Evolutionary conservation across 2,329 filamentous ascomycete species (phyloP), one percentile per base, ranked within the genome.

Genomic region (Orbilia brochopaga): DNA sequence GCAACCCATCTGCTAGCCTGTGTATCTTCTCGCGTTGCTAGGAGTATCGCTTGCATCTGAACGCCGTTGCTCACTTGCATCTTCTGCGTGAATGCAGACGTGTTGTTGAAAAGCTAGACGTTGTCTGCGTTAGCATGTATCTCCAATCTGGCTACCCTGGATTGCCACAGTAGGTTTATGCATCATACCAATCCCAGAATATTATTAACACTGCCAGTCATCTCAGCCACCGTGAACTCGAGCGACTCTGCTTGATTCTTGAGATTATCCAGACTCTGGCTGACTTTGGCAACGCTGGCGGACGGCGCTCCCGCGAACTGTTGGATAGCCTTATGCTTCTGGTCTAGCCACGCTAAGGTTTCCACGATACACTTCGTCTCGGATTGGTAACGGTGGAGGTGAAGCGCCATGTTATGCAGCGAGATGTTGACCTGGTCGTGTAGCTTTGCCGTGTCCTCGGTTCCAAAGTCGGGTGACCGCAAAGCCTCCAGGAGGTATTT

Each of bases 11-110:
- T 24, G 21, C 21, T 32, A 13, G 27, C 46, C 17, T 50, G n/a
- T 6, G 46, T 52, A 15, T 52, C 48, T 52, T 52, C 48, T n/a
- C 27, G 48, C 48, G n/a, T 52, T 10, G 48, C 48, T 19, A 24
- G 21, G 2, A 52, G 48, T 17, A 52, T 24, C 3, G 21, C 21
- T 19, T 52, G 48, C 48, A 52, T 52, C 19, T 52, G 48, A 32
- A 52, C 21, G 2, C 48, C 48, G 19, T 52, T 52, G 13, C 21
- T 24, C 4, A 52, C 48, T 19, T 24, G 37, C 37, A 42, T 42
- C 37, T 42, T 42, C 15, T 42, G 37, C 15, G 37, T 42, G 37
- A 24, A 32, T 3, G n/a, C 48, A 3, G 27, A 32, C 3, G 19
- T 52, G 19, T 24, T 52, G 48, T 19, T 52, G 11, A 11, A 52